Percentiles rank a stretch among this genome's conserved stretches.
These are phyloP conservation scores for Trichophyton schoenleinii DNA, from an alignment of 2,329 filamentous ascomycete genomes.

Conservation along the genomic window DNA sequence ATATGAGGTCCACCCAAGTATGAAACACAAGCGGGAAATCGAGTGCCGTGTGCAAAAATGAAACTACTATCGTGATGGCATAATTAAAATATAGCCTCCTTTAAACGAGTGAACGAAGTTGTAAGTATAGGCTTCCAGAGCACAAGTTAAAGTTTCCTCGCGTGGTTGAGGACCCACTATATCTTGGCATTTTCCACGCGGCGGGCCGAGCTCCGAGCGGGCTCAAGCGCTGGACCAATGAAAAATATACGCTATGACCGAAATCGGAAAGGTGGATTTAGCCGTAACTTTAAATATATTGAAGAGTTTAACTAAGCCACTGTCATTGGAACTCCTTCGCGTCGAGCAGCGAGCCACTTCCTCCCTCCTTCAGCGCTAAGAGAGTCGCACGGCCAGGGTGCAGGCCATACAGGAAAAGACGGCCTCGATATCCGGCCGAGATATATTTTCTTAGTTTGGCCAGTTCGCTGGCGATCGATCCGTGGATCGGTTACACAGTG, in stretches of 20 bases:
- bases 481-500: background rate
- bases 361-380: background rate
- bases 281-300: conserved; percentile 1
- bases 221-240: background rate
- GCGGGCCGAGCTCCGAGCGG: conserved; percentile 2
- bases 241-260: background rate
- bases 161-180: background rate
- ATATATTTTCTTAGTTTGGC: background rate
- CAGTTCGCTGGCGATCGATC: background rate
- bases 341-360: background rate
- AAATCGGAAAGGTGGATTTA: background rate
- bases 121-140: background rate
- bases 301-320: background rate
- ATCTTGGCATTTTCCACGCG: conserved; percentile 1
- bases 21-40: background rate
- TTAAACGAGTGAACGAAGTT: background rate
- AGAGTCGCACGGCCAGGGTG: background rate
- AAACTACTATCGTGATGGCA: background rate
- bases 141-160: background rate
- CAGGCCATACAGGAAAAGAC: background rate
- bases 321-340: background rate
- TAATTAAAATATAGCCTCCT: background rate
- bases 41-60: background rate
- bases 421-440: background rate
- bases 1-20: background rate